Evolutionary conservation across 2,329 filamentous ascomycete species (phyloP), one percentile per base, ranked within the genome.

Genomic region (Macrophomina pseudophaseolina): DNA sequence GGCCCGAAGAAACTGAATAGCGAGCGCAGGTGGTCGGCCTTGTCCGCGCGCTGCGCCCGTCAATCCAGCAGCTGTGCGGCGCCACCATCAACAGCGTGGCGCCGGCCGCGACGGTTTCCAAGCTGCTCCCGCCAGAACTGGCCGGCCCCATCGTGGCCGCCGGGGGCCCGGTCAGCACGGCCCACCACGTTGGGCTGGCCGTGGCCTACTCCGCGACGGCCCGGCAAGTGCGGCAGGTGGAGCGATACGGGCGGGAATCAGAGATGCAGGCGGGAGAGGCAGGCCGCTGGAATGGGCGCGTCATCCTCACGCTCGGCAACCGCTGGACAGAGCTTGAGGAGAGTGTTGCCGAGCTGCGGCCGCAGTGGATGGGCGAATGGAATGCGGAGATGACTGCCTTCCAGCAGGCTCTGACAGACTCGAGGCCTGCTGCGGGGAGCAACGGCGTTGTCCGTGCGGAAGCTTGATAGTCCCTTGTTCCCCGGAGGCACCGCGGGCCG

Each of bases 41-140:
- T 1, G 69, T 80, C 5, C 73, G 79, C 6, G 69, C 76, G 2
- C 70, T 80, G 33, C 72, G 78, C 3, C 72, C 48, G 48, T 23
- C 76, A 0, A 66, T 71, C 0, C 44, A 77, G 4, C 48, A 58
- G 11, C 44, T 60, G 4, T 66, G 76, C 40, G 67, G 71, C 46
- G 75, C 77, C 64, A 78, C 79, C 23, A 80, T 81, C 71, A 80
- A 80, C 53, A 72, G 67, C 3, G 78, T 81, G 14, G 79, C 79
- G 0, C 79, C 80, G 0, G 75, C 75, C 23, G 48, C 48, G 18
- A 51, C 48, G 5, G 48, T 51, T 7, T 51, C 48, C 18, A 51
- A 51, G 0, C 65, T 79, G 1, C 66, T 80, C 0, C 74, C 76
- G 4, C 48, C 40, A 3, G 63, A 80, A 28, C 67, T 80, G 5